These are phyloP conservation scores for Penicillium odoratum DNA, from an alignment of 495 filamentous ascomycete genomes.

Conservation along the genomic window DNA sequence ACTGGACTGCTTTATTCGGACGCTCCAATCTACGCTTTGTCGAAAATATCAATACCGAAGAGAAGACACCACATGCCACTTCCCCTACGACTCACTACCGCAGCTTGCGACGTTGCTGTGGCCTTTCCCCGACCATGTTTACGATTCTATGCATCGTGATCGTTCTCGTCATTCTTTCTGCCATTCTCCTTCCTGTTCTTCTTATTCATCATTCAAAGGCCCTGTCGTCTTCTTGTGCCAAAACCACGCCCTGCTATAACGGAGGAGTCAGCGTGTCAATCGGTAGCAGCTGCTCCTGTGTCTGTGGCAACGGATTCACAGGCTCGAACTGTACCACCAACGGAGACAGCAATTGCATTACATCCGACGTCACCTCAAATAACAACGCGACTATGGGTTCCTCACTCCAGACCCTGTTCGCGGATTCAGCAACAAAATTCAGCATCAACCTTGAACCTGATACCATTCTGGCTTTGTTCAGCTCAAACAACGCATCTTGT, in stretches of 20 bases:
- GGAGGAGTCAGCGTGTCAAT: neutral
- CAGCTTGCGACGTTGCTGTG: neutral
- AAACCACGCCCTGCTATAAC: neutral
- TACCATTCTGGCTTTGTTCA: neutral
- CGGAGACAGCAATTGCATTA: neutral
- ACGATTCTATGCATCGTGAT: neutral
- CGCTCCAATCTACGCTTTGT: neutral
- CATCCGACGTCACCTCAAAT: neutral
- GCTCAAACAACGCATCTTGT: neutral
- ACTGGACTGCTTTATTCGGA: neutral
- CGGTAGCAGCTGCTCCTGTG: neutral
- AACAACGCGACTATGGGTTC: neutral
- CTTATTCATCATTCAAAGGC: neutral
- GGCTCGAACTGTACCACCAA: neutral
- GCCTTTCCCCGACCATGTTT: neutral
- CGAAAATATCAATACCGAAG: neutral
- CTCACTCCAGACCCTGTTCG: neutral
- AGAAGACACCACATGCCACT: neutral
- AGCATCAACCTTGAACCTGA: neutral
- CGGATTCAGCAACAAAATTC: neutral
- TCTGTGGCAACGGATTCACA: neutral
- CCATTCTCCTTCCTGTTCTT: neutral
- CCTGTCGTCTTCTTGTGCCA: neutral
- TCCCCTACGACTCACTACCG: no score
- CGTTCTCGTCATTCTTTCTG: neutral